Percentiles rank a stretch among this genome's conserved stretches.
These are phyloP conservation scores for Paragyromitra xinjiangensis DNA, from an alignment of 495 filamentous ascomycete species.

Conservation along the genomic window DNA sequence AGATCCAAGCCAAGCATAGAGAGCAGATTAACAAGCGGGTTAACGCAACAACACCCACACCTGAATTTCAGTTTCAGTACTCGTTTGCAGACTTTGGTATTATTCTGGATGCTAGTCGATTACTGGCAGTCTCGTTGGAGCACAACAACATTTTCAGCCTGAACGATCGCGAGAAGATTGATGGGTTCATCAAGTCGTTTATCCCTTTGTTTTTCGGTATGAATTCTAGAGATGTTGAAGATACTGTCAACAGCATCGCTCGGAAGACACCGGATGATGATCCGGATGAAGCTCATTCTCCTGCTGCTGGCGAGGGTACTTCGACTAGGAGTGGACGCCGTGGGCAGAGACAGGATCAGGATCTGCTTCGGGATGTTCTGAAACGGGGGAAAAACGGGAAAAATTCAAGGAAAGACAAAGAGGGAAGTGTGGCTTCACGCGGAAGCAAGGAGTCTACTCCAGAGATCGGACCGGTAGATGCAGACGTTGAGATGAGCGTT, in stretches of 20 bases:
- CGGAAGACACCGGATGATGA: constrained; percentile 73
- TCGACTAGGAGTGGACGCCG: constrained; percentile 49
- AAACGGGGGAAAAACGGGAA: constrained; percentile 76
- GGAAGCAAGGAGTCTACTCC: constrained; percentile 89
- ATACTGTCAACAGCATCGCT: constrained; percentile 76
- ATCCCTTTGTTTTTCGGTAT: constrained; percentile 89
- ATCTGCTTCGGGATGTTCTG: constrained; percentile 82
- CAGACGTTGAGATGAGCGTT: constrained; percentile 71
- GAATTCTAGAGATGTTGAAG: constrained; percentile 75
- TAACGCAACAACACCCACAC: constrained; percentile 66
- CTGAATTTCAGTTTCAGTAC: constrained; percentile 77
- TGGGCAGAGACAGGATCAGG: constrained; percentile 49
- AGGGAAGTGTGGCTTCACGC: constrained; percentile 68
- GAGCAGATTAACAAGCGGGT: constrained; percentile 75
- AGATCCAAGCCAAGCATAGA: constrained; percentile 87
- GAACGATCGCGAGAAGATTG: constrained; percentile 76
- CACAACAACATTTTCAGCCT: constrained; percentile 71
- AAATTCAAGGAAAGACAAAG: constrained; percentile 70
- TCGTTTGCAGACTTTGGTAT: constrained; percentile 79
- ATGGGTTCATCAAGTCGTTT: constrained; percentile 86
- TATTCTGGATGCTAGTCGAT: constrained; percentile 78
- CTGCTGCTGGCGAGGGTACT: constrained; percentile 49
- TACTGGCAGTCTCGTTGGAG: constrained; percentile 79
- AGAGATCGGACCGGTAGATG: constrained; percentile 74
- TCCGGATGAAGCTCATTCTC: constrained; percentile 65